A percentile compares a stretch with the other conserved stretches of the same genome.
Evolutionary conservation across 2,329 filamentous ascomycete species (phyloP).

Genomic region (Emergomyces africanus): DNA sequence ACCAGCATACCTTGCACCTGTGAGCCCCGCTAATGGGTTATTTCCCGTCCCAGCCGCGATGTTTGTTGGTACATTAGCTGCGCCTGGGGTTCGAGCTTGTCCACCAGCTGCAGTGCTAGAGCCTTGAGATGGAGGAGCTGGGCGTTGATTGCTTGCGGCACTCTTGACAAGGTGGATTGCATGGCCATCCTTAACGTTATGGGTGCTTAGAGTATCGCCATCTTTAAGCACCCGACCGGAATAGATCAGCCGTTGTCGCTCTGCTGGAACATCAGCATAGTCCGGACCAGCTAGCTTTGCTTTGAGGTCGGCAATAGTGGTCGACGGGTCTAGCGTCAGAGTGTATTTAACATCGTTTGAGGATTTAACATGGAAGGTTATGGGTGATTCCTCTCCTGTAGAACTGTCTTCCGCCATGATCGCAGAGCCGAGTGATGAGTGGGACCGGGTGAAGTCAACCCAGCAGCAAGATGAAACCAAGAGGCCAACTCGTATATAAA

Average conservation of each 20-base stretch:
- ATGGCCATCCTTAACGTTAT: conserved; percentile 94
- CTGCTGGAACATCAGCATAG: conserved; percentile 73
- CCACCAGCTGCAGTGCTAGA: conserved; percentile 12
- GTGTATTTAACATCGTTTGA: conserved; percentile 77
- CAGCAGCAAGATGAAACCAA: neutral
- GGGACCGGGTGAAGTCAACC: neutral
- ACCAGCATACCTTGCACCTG: conserved; percentile 85
- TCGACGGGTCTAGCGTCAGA: conserved; percentile 64
- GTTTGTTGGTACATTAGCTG: conserved; percentile 34
- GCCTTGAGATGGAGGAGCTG: conserved; percentile 29
- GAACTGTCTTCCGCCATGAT: conserved; percentile 30
- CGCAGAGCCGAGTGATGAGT: neutral
- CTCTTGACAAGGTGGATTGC: conserved; percentile 96
- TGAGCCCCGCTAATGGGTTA: conserved; percentile 80
- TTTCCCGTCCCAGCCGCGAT: conserved; percentile 49
- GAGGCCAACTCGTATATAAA: neutral
- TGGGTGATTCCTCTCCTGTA: conserved; percentile 52
- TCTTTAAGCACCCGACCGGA: conserved; percentile 96
- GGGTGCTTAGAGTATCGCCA: conserved; percentile 66
- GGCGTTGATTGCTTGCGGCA: conserved; percentile 69
- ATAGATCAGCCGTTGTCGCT: conserved; percentile 92
- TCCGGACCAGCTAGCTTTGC: conserved; percentile 68
- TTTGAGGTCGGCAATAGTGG: conserved; percentile 77
- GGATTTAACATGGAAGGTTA: conserved; percentile 98
- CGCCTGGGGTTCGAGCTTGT: conserved; percentile 9